These are phyloP conservation scores for Brassica hybrid DNA, from an alignment of 441 rosid genomes.

Conservation along the genomic window DNA sequence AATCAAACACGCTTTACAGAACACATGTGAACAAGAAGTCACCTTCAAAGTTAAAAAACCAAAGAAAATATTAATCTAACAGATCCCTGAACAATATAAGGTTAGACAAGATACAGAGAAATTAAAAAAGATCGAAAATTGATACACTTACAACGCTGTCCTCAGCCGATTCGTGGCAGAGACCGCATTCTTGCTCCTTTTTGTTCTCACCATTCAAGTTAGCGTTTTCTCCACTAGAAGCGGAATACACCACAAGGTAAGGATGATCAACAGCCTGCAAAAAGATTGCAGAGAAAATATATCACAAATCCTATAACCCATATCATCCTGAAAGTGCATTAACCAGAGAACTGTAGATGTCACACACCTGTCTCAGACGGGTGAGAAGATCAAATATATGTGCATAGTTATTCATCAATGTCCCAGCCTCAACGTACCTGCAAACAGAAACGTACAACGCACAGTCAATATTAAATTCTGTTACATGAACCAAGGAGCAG, in stretches of 20 bases:
- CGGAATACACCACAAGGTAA: conserved; percentile 89
- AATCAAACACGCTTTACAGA: conserved; percentile 90
- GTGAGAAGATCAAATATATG: conserved; percentile 96
- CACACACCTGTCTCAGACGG: conserved; percentile 87
- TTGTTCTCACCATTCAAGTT: conserved; percentile 44
- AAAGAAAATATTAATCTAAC: conserved; percentile 14
- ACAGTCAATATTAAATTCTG: neutral
- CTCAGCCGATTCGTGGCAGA: conserved; percentile 83
- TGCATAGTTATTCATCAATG: conserved; percentile 90
- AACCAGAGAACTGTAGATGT: conserved; percentile 24
- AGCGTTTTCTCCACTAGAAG: conserved; percentile 52
- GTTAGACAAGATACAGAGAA: conserved; percentile 11
- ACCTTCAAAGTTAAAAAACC: conserved; percentile 56
- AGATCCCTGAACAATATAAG: conserved; percentile 4
- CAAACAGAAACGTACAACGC: conserved; percentile 31
- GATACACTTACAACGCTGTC: conserved; percentile 70
- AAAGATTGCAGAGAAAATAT: conserved; percentile 30
- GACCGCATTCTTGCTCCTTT: no score
- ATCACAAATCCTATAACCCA: conserved; percentile 23
- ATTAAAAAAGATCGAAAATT: neutral
- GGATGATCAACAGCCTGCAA: conserved; percentile 98
- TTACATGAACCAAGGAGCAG: conserved; percentile 25
- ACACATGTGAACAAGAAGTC: conserved; percentile 76
- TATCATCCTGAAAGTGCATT: conserved; percentile 11
- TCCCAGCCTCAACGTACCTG: conserved; percentile 89